phyloP scores from a whole-genome alignment of 805 yeast species.

The Huiozyma sinensis region DNA sequence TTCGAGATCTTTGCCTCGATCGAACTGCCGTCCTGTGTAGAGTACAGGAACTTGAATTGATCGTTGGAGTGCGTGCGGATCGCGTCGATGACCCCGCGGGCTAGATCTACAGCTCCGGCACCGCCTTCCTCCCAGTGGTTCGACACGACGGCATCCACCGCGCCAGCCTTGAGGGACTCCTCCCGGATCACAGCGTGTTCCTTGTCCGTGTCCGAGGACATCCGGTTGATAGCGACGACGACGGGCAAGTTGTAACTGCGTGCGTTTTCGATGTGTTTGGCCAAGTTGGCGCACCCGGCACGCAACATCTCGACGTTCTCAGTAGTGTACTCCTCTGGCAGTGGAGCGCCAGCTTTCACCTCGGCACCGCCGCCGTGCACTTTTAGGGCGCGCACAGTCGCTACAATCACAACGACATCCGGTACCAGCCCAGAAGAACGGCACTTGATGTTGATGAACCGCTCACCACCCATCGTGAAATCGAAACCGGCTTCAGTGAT shows the following conservation, averaged over 20 bases:
- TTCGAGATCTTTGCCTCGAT: conserved; percentile 58
- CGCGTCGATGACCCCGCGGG: conserved; percentile 49
- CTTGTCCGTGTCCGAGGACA: conserved; percentile 58
- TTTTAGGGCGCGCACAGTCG: conserved; percentile 75
- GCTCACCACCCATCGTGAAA: conserved; percentile 87
- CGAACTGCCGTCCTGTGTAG: conserved; percentile 36
- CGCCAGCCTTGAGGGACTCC: conserved; percentile 67
- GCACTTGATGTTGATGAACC: conserved; percentile 74
- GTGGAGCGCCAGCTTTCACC: conserved; percentile 73
- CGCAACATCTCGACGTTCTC: conserved; percentile 62
- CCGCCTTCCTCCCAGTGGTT: conserved; percentile 89
- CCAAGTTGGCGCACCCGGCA: conserved; percentile 64
- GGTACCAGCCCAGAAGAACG: conserved; percentile 73
- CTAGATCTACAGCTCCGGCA: conserved; percentile 64
- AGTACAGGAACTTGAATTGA: conserved; percentile 47
- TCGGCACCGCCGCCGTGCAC: conserved; percentile 87
- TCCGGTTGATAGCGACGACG: conserved; percentile 72
- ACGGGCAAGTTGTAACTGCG: conserved; percentile 65
- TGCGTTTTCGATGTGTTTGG: conserved; percentile 67
- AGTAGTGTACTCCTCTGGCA: conserved; percentile 60
- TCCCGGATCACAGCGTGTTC: conserved; percentile 61
- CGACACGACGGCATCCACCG: conserved; percentile 65
- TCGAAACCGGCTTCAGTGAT: conserved; percentile 86
- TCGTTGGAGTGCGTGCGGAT: conserved; percentile 22
- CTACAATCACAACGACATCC: conserved; percentile 69